phyloP scores from a whole-genome alignment of 2,329 filamentous ascomycete species.

The Ambrosiella cleistominuta region DNA sequence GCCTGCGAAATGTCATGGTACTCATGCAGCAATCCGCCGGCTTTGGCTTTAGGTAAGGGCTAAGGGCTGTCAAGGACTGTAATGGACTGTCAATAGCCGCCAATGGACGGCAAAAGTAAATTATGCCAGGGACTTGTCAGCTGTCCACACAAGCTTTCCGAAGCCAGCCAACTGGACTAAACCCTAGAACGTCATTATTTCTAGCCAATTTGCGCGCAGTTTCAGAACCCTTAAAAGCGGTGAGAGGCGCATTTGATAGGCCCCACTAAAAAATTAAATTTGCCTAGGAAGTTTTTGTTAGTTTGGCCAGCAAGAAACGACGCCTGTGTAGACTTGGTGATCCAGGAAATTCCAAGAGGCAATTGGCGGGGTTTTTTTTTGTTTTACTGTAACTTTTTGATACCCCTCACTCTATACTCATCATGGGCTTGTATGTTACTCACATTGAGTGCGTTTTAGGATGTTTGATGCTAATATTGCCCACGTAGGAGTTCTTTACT shows the following conservation, averaged over 20 bases:
- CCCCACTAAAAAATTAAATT: slow-evolving; percentile 14
- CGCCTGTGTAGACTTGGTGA: not conserved
- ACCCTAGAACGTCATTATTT: slow-evolving; percentile 8
- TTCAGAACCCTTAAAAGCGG: slow-evolving; percentile 10
- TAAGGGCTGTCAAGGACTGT: not conserved
- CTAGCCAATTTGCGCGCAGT: not conserved
- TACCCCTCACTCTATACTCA: not conserved
- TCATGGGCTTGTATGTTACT: slow-evolving; percentile 6
- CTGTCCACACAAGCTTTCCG: slow-evolving; percentile 1
- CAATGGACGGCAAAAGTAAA: not conserved
- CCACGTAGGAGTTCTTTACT: slow-evolving; percentile 3
- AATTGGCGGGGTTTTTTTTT: not conserved
- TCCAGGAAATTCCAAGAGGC: not conserved
- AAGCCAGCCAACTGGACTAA: not conserved
- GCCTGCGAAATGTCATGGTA: slow-evolving; percentile 10
- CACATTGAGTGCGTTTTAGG: not conserved
- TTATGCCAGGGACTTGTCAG: not conserved
- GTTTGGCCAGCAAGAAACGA: slow-evolving; percentile 6
- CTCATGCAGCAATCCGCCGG: not conserved
- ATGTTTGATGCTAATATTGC: not conserved
- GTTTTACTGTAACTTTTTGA: not conserved
- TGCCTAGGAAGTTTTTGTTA: slow-evolving; percentile 5
- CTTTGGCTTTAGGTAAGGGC: not conserved
- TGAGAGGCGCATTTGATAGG: slow-evolving; percentile 7
- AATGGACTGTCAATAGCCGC: not conserved